Percentiles rank a stretch among this genome's conserved stretches.
Evolutionary conservation across 106 monocot species (phyloP).

Genomic region (Allium fistulosum): DNA sequence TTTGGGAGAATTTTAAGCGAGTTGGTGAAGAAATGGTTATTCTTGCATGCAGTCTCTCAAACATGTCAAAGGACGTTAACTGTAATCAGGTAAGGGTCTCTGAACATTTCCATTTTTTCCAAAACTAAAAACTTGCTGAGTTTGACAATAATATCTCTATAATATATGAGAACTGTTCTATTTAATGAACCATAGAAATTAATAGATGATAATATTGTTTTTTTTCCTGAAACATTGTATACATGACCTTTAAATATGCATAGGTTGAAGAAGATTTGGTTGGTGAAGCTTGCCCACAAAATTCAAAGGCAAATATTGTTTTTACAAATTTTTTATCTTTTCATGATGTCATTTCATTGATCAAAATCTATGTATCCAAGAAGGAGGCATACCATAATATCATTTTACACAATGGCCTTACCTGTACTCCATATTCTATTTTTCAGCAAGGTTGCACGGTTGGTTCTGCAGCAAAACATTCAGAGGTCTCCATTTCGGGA

Average conservation of each 20-base stretch:
- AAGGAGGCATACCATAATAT: no score
- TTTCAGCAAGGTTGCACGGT: slow-evolving; percentile 17
- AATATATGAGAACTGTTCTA: no score
- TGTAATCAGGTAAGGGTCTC: slow-evolving; percentile 36
- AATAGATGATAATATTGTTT: not conserved
- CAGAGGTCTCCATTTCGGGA: slow-evolving; percentile 30
- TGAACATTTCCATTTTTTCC: not conserved
- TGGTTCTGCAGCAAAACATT: slow-evolving; percentile 23
- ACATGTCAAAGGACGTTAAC: slow-evolving; percentile 28
- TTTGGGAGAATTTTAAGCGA: slow-evolving; percentile 53
- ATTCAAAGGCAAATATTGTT: slow-evolving; percentile 27
- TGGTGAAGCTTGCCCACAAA: slow-evolving; percentile 14
- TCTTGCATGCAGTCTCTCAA: slow-evolving; percentile 58
- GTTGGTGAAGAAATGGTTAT: slow-evolving; percentile 59
- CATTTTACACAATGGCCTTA: not conserved
- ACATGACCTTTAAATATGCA: slow-evolving; percentile 4
- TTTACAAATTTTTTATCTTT: not conserved
- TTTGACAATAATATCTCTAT: not conserved
- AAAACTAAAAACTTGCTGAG: not conserved
- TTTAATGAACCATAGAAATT: no score
- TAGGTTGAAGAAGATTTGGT: slow-evolving; percentile 29
- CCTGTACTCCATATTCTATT: not conserved
- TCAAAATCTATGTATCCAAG: no score
- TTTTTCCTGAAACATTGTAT: not conserved
- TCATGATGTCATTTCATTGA: no score